phyloP scores from a whole-genome alignment of 2,329 filamentous ascomycete species.

The Sporothrix pseudoabietina region DNA sequence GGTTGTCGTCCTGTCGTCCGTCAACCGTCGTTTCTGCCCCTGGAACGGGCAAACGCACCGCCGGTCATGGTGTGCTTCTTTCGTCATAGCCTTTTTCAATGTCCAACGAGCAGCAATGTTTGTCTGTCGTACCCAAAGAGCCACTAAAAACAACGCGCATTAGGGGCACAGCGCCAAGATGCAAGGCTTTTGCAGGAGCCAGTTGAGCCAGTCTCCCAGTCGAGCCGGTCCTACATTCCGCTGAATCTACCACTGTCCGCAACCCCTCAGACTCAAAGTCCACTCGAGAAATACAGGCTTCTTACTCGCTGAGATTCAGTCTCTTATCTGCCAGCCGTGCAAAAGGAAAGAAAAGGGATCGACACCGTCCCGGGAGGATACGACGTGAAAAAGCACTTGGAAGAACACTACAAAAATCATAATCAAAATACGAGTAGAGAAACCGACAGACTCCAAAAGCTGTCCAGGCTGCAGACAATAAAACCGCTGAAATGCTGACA shows the following conservation, averaged over 20 bases:
- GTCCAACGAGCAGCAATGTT: background rate
- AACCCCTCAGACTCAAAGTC: no score
- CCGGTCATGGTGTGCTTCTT: constrained; percentile 18
- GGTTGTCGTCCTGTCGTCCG: background rate
- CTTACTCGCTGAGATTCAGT: background rate
- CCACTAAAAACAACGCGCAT: constrained; percentile 4
- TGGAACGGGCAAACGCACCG: background rate
- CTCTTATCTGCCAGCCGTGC: constrained; percentile 12
- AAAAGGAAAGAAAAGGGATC: background rate
- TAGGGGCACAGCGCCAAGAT: constrained; percentile 10
- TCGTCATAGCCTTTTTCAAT: constrained; percentile 5
- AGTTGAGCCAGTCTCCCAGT: background rate
- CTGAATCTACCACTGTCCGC: background rate
- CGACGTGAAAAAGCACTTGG: background rate
- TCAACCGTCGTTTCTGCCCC: background rate
- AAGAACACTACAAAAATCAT: background rate
- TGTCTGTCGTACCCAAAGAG: background rate
- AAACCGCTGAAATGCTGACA: background rate
- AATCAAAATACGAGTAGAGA: background rate
- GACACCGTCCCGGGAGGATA: background rate
- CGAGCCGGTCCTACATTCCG: background rate
- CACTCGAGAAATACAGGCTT: constrained; percentile 3
- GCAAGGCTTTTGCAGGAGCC: constrained; percentile 20
- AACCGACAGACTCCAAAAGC: background rate
- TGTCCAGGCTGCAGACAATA: background rate